These are phyloP conservation scores for Hymenoscyphus repandus DNA, from an alignment of 2,329 filamentous ascomycete genomes.

Conservation along the genomic window DNA sequence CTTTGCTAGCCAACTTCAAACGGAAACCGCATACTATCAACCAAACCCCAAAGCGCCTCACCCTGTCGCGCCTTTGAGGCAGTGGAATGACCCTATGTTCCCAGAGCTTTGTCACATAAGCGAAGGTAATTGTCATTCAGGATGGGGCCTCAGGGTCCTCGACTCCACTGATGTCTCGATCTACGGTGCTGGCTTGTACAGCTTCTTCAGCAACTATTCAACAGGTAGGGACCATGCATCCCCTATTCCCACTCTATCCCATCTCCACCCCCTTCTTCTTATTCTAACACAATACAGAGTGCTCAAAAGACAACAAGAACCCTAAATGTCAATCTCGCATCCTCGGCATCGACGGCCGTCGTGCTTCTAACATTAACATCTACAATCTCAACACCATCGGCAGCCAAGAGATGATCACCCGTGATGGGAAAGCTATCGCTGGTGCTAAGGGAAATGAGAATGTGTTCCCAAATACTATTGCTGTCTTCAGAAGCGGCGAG, in stretches of 20 bases:
- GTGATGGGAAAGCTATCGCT: conserved; percentile 10
- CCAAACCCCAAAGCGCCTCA: conserved; percentile 2
- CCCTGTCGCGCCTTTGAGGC: not conserved
- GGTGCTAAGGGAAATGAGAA: conserved; percentile 17
- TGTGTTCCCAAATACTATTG: conserved; percentile 18
- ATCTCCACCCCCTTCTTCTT: not conserved
- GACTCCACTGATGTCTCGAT: conserved; percentile 40
- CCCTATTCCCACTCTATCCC: not conserved
- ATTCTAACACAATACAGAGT: not conserved
- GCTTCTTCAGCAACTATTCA: conserved; percentile 52
- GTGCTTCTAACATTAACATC: conserved; percentile 11
- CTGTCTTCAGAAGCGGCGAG: conserved; percentile 13
- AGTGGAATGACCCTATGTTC: conserved; percentile 45
- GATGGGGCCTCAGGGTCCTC: conserved; percentile 60
- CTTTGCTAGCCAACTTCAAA: conserved; percentile 24
- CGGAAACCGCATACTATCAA: conserved; percentile 24
- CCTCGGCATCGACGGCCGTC: conserved; percentile 18
- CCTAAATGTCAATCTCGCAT: conserved; percentile 18
- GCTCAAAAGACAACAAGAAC: not conserved
- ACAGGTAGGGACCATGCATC: too few species aligned
- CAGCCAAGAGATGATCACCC: conserved; percentile 15
- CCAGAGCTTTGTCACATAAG: conserved; percentile 33
- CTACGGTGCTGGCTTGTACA: conserved; percentile 50
- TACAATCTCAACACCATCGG: conserved; percentile 23
- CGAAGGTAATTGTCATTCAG: conserved; percentile 43